Base-by-base conservation (phyloP, 2,329 filamentous ascomycete species). In the Alternaria postmessia region DNA sequence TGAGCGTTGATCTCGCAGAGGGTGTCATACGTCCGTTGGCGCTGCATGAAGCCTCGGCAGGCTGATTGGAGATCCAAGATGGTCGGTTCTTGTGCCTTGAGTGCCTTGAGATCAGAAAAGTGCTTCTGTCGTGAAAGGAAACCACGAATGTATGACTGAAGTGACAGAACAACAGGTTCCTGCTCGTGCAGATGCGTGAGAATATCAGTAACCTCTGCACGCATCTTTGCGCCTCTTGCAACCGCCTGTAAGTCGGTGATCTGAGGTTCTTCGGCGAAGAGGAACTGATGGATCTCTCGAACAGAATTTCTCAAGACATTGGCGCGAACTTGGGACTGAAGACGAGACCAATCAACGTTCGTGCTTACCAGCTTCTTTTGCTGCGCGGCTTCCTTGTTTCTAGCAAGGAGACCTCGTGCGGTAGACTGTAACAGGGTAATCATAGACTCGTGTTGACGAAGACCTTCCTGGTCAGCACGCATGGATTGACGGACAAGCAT, bases 1-100 rank as follows among this genome's bases (percentile, higher is more conserved):
- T 92, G 87, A 2, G 88, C 87, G 52, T 88, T 82, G 26, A 98
- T 86, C 42, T 91, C 85, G 16, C 89, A 86, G 14, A 96, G 84
- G 44, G 94, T 83, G 3, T 84, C 82, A 48, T 81, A 80, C 36
- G 90, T 86, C 46, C 86, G 78, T 61, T 88, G 82, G 57, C 92
- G 86, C 68, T 85, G 85, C 16, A 89, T 75, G 67, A 83, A 87
- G n/a, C 89, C 92, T 64, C 91, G 86, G 26, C 86, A 85, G 44
- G 85, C 82, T 20, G 88, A 86, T 75, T 96, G 92, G 1, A 96
- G 82, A 24, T 83, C 80, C 20, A 81, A 84, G 52, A 92, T 87
- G 7, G 82, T 80, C 1, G 82, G 71, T 8, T 84, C 84, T 68
- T 92, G 83, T 43, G 81, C 81, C 54, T 87, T 82, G 20, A 96